These are phyloP conservation scores for Hypoxylon lienhwacheense DNA, from an alignment of 495 filamentous ascomycete species.

Conservation along the genomic window DNA sequence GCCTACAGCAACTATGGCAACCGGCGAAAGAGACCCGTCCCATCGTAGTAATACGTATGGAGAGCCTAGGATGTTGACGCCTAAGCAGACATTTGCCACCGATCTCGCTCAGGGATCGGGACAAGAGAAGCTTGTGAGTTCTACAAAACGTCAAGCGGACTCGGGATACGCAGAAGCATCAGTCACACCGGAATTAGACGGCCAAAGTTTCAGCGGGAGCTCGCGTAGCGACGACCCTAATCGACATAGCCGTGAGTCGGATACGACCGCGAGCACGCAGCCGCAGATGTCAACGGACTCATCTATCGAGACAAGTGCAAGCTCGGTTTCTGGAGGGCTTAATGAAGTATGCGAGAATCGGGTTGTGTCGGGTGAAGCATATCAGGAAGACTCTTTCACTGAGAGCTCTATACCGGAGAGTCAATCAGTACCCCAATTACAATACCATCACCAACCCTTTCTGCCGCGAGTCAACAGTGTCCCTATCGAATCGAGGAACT, in stretches of 20 bases:
- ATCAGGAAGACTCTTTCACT: constrained; percentile 47
- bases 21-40: constrained; percentile 40
- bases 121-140: constrained; percentile 23
- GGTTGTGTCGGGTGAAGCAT: constrained; percentile 43
- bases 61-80: constrained; percentile 24
- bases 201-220: constrained; percentile 39
- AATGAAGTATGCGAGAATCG: constrained; percentile 48
- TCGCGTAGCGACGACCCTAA: constrained; percentile 40
- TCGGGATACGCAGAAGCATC: constrained; percentile 17
- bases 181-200: constrained; percentile 36
- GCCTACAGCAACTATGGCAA: background rate
- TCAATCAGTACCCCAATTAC: constrained; percentile 54
- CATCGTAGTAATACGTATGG: constrained; percentile 23
- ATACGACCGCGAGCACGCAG: constrained; percentile 50
- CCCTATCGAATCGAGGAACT: constrained; percentile 43
- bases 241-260: constrained; percentile 53
- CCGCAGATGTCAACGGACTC: constrained; percentile 49
- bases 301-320: constrained; percentile 53
- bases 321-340: constrained; percentile 50
- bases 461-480: constrained; percentile 46
- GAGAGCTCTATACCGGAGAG: constrained; percentile 41
- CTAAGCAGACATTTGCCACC: constrained; percentile 23
- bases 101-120: constrained; percentile 41
- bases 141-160: constrained; percentile 17
- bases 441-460: constrained; percentile 58